phyloP scores from a whole-genome alignment of 2,329 filamentous ascomycete species.

The Lachnellula cervina region DNA sequence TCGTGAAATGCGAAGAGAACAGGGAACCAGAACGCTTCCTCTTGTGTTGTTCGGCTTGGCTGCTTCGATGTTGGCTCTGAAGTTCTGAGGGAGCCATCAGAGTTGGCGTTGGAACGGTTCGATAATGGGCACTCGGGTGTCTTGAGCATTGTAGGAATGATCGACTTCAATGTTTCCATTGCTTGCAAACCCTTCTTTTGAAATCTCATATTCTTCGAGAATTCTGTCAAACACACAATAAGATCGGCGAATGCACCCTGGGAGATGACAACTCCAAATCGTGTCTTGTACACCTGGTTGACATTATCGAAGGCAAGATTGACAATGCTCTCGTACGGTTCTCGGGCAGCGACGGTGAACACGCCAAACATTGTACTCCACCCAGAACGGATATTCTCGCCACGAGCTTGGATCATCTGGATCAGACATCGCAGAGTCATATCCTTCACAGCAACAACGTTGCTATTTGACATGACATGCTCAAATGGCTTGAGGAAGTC shows the following conservation, averaged over 20 bases:
- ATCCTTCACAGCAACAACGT: conserved; percentile 88
- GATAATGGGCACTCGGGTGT: conserved; percentile 93
- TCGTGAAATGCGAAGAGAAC: conserved; percentile 98
- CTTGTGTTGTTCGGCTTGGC: conserved; percentile 76
- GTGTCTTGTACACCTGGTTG: conserved; percentile 87
- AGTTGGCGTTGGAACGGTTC: conserved; percentile 45
- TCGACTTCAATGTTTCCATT: conserved; percentile 89
- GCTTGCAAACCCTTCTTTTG: conserved; percentile 97
- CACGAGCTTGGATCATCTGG: conserved; percentile 97
- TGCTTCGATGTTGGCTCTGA: conserved; percentile 46
- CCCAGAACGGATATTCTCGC: conserved; percentile 93
- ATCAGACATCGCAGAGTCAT: conserved; percentile 94
- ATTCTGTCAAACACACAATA: conserved; percentile 93
- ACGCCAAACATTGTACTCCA: conserved; percentile 99
- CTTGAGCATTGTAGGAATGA: conserved; percentile 89
- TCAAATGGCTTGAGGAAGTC: conserved; percentile 98
- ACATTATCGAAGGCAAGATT: conserved; percentile 97
- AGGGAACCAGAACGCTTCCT: conserved; percentile 98
- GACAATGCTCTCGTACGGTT: conserved; percentile 92
- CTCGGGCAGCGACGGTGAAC: conserved; percentile 90
- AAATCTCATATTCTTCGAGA: conserved; percentile 97
- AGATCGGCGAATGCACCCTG: conserved; percentile 96
- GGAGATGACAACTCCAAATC: conserved; percentile 92
- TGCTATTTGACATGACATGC: conserved; percentile 92
- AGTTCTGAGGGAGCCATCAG: conserved; percentile 32